These are phyloP conservation scores for Lasiodiplodia hormozganensis DNA, from an alignment of 2,329 filamentous ascomycete species.

Conservation along the genomic window DNA sequence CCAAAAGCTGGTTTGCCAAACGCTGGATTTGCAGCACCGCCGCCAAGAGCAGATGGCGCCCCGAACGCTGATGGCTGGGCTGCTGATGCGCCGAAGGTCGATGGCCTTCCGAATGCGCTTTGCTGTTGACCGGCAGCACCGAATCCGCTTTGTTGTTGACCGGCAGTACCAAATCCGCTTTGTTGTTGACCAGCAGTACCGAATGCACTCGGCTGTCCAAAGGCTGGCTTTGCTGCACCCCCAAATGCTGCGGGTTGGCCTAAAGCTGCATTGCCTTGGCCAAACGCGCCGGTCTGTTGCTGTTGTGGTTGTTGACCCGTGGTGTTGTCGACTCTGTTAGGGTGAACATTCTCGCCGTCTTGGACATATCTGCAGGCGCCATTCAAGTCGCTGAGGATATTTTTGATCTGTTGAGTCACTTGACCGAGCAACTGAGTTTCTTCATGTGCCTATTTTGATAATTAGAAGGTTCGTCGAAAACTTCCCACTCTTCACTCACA, in stretches of 20 bases:
- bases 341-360: conserved; percentile 44
- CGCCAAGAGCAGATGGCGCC: conserved; percentile 2
- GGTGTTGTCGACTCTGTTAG: conserved; percentile 35
- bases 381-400: conserved; percentile 71
- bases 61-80: conserved; percentile 5
- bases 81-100: conserved; percentile 30
- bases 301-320: conserved; percentile 4
- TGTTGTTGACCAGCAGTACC: neutral
- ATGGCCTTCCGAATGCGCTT: conserved; percentile 19
- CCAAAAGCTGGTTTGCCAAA: conserved; percentile 37
- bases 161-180: neutral
- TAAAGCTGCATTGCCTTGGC: neutral
- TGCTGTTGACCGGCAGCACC: conserved; percentile 28
- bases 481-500: conserved; percentile 45
- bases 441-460: neutral
- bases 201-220: conserved; percentile 22
- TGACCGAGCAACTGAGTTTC: conserved; percentile 30
- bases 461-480: neutral
- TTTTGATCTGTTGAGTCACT: conserved; percentile 68
- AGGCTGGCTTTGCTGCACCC: conserved; percentile 10
- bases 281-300: conserved; percentile 7
- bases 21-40: conserved; percentile 30
- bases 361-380: conserved; percentile 62
- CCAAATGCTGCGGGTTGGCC: conserved; percentile 18
- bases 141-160: conserved; percentile 23